Conservation (phyloP, 2,329 filamentous ascomycete genomes). For the Byssoonygena ceratinophila region DNA sequence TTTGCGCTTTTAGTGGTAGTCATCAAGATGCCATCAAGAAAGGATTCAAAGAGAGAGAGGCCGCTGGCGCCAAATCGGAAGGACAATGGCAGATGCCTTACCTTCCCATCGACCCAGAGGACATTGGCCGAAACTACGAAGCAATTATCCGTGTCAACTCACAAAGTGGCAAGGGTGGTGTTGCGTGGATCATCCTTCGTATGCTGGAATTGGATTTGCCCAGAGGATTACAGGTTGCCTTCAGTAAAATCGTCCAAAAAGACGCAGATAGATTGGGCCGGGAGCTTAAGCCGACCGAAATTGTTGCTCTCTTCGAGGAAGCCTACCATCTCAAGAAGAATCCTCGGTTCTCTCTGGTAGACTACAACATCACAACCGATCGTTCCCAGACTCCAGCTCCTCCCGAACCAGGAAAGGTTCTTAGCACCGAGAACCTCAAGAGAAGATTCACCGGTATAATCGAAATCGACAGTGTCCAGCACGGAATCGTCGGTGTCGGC, state of each 20-base stretch:
- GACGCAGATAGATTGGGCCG: conserved; percentile 69
- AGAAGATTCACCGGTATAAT: conserved; percentile 79
- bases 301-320: conserved; percentile 74
- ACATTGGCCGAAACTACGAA: conserved; percentile 95
- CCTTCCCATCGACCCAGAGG: conserved; percentile 80
- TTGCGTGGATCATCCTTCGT: conserved; percentile 85
- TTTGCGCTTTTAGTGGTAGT: conserved; percentile 80
- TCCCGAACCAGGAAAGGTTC: conserved; percentile 56
- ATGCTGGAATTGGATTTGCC: conserved; percentile 86
- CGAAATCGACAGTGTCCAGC: conserved; percentile 68
- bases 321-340: conserved; percentile 78
- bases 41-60: conserved; percentile 58
- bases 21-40: conserved; percentile 98
- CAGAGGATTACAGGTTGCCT: conserved; percentile 81
- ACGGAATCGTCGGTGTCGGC: conserved; percentile 66
- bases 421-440: conserved; percentile 65
- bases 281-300: conserved; percentile 74
- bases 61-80: conserved; percentile 48
- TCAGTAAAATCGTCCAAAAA: conserved; percentile 75
- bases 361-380: conserved; percentile 84
- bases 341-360: conserved; percentile 73
- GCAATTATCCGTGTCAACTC: conserved; percentile 97
- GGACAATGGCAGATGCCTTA: conserved; percentile 79
- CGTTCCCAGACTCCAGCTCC: conserved; percentile 65
- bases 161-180: conserved; percentile 87